Percentiles rank a stretch among this genome's conserved stretches.
These are phyloP conservation scores for Pichia terricola DNA, from an alignment of 1,139 yeast species.

Conservation along the genomic window DNA sequence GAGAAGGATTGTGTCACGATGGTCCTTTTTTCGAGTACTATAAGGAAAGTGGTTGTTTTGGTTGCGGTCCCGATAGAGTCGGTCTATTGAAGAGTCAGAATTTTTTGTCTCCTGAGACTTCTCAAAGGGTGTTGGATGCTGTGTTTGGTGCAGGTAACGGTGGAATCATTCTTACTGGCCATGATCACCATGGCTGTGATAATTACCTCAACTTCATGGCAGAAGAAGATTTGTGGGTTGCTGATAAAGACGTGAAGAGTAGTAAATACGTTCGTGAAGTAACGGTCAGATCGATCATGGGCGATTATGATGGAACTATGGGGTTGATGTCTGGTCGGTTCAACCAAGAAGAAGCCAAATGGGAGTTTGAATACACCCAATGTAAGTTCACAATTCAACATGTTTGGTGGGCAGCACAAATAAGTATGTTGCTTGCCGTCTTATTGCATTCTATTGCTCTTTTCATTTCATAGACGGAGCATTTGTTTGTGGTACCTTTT, in stretches of 20 bases:
- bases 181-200: constrained; percentile 93
- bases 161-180: constrained; percentile 86
- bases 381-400: constrained; percentile 88
- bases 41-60: constrained; percentile 34
- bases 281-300: constrained; percentile 93
- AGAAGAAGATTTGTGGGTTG: constrained; percentile 43
- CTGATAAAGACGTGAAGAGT: constrained; percentile 32
- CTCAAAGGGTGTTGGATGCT: constrained; percentile 57
- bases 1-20: constrained; percentile 73
- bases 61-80: constrained; percentile 53
- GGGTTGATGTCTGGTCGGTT: constrained; percentile 74
- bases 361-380: constrained; percentile 62
- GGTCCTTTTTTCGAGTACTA: constrained; percentile 70
- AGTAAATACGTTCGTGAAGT: constrained; percentile 52
- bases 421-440: constrained; percentile 38
- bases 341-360: constrained; percentile 28
- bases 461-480: too few relatives aligned
- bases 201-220: constrained; percentile 44
- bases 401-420: constrained; percentile 88
- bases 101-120: constrained; percentile 58
- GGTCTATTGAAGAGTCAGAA: constrained; percentile 79
- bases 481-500: too few relatives aligned
- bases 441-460: constrained; percentile 29
- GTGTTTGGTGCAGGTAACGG: constrained; percentile 51
- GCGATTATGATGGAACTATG: constrained; percentile 83